A percentile compares a stretch with the other conserved stretches of the same genome.
Conservation (phyloP, 768 basidiomycete genomes). For the Inosperma sp. region DNA sequence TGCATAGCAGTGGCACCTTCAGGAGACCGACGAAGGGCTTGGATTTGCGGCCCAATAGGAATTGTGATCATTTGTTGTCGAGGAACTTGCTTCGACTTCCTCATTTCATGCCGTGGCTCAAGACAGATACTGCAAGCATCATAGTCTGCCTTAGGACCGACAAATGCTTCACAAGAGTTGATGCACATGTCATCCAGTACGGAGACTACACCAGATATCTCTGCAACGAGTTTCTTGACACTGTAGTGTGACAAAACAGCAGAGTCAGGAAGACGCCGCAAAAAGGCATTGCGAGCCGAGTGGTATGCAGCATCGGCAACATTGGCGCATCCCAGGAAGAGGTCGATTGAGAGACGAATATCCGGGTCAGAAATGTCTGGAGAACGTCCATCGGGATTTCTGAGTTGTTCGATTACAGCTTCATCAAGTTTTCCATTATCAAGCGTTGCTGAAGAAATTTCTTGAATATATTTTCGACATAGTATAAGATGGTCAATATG, state of each 20-base stretch:
- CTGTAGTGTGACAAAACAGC: slow-evolving; percentile 28
- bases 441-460: slow-evolving; percentile 22
- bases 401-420: slow-evolving; percentile 21
- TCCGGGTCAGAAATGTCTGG: slow-evolving; percentile 17
- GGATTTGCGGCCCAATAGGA: slow-evolving; percentile 39
- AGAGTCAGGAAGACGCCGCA: slow-evolving; percentile 23
- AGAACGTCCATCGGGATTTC: slow-evolving; percentile 16
- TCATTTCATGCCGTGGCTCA: slow-evolving; percentile 22
- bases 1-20: slow-evolving; percentile 26
- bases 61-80: slow-evolving; percentile 35
- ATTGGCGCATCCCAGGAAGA: slow-evolving; percentile 27
- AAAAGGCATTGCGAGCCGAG: slow-evolving; percentile 17
- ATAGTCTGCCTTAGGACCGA: slow-evolving; percentile 20
- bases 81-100: slow-evolving; percentile 6
- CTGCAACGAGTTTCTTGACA: slow-evolving; percentile 25
- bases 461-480: slow-evolving; percentile 20
- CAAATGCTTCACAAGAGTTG: slow-evolving; percentile 38
- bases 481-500: background rate
- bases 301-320: slow-evolving; percentile 31
- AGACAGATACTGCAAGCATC: slow-evolving; percentile 25
- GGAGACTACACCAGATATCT: slow-evolving; percentile 33
- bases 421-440: slow-evolving; percentile 20
- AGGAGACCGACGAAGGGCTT: slow-evolving; percentile 27
- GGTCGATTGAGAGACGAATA: slow-evolving; percentile 17
- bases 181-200: slow-evolving; percentile 40